phyloP scores from a whole-genome alignment of 768 basidiomycete species.

The Boletus tomentosulus region DNA sequence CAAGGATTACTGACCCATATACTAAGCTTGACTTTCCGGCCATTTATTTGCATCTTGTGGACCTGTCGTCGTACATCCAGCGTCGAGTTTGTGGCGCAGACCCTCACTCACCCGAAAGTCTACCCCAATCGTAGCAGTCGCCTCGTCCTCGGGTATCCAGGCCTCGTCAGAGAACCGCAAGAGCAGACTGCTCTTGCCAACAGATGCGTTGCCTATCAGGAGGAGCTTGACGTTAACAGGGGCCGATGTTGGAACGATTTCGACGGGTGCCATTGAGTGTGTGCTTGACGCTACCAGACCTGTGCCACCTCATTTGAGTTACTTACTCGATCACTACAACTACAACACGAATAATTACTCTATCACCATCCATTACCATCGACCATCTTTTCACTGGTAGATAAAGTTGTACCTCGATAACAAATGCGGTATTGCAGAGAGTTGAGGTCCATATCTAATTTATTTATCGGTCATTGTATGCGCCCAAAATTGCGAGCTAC shows the following conservation, averaged over 20 bases:
- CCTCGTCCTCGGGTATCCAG: conserved; percentile 89
- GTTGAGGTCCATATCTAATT: conserved; percentile 80
- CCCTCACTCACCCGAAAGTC: conserved; percentile 67
- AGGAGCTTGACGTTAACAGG: conserved; percentile 76
- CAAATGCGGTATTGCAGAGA: conserved; percentile 90
- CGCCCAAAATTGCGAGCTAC: conserved; percentile 7
- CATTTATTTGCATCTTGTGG: conserved; percentile 82
- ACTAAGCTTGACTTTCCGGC: conserved; percentile 85
- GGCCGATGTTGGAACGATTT: conserved; percentile 17
- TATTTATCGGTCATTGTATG: conserved; percentile 1
- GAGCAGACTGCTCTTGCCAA: conserved; percentile 88
- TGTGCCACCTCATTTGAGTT: conserved; percentile 16
- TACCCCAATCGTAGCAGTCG: conserved; percentile 79
- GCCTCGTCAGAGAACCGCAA: conserved; percentile 96
- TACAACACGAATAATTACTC: conserved; percentile 7
- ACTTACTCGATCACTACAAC: conserved; percentile 18
- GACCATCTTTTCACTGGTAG: conserved; percentile 47
- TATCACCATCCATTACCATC: neutral
- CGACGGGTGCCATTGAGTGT: conserved; percentile 15
- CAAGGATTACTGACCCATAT: conserved; percentile 74
- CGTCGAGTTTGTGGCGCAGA: too few relatives aligned
- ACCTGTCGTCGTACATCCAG: conserved; percentile 43
- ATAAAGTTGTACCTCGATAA: conserved; percentile 85
- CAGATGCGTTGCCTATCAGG: conserved; percentile 83
- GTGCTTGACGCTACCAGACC: neutral